Base-by-base conservation (phyloP, 2,329 filamentous ascomycete species). In the Plectosphaerella plurivora region DNA sequence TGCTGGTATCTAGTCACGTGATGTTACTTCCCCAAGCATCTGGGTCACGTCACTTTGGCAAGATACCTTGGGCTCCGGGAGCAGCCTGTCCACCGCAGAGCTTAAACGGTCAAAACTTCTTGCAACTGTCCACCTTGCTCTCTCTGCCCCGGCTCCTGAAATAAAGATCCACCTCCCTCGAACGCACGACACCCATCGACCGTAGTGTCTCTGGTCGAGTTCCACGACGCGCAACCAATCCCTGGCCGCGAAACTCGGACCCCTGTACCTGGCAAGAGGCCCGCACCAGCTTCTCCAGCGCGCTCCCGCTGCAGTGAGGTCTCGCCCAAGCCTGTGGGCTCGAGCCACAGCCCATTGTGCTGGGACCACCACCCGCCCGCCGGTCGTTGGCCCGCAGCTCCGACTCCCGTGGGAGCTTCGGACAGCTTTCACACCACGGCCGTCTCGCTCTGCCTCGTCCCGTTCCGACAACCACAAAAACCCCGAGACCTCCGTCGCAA, bases 391-490 rank as follows among this genome's bases (percentile, higher is more conserved):
- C 41, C 41, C 16, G 41, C 41, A 44, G 41, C 41, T 44, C 16
- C 41, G 41, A 44, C 4, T 33, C 28, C 28, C 28, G 28, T 51
- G 45, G 50, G 37, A 56, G 54, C 52, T 56, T 49, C 52, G 39
- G 50, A 49, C 54, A 54, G 54, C 52, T 50, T 44, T 20, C 41
- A 16, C n/a, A 16, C 16, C 37, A 20, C 41, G 16, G 41, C 16
- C 41, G 41, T 44, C 41, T 20, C n/a, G 16, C 8, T 44, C 16
- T 16, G 37, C 37, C 37, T 33, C 28, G 28, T 33, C 28, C 28
- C 28, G 28, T 8, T 33, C 28, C 28, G 28, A 33, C 28, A 33
- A 33, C 28, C 28, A 33, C 28, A 12, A 10, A 33, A 22, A 9
- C 11, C 28, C 28, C 28, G 28, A 33, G 28, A 33, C 28, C 28